Evolutionary conservation across 352 stramenopile species (phyloP).

Genomic region (Globisporangium cederbergense): DNA sequence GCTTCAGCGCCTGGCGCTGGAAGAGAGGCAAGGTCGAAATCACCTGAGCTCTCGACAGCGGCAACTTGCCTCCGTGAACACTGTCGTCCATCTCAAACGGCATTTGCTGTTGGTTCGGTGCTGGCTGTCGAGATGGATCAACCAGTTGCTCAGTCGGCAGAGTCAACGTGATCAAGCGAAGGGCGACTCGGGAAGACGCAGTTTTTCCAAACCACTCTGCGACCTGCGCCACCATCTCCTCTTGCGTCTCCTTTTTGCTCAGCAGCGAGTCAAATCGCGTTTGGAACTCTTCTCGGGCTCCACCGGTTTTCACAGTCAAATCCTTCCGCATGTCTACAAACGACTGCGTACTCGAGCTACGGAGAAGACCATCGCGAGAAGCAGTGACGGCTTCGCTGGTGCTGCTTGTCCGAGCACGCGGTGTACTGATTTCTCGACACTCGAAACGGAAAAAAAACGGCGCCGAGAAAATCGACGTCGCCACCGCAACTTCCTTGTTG

Average conservation of each 20-base stretch:
- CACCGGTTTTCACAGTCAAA: constrained; percentile 11
- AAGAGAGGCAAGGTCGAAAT: constrained; percentile 69
- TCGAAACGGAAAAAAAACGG: constrained; percentile 88
- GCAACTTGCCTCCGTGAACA: constrained; percentile 18
- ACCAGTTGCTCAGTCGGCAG: constrained; percentile 71
- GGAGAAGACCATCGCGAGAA: constrained; percentile 18
- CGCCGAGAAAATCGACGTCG: constrained; percentile 77
- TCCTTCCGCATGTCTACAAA: constrained; percentile 37
- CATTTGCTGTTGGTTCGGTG: constrained; percentile 30
- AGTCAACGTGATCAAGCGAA: constrained; percentile 76
- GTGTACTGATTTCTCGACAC: constrained; percentile 50
- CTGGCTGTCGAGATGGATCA: constrained; percentile 26
- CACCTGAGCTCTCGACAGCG: constrained; percentile 34
- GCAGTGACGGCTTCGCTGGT: neutral
- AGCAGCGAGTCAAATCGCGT: constrained; percentile 40
- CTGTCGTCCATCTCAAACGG: constrained; percentile 59
- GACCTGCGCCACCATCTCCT: constrained; percentile 37
- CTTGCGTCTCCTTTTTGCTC: constrained; percentile 12
- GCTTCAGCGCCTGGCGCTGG: constrained; percentile 68
- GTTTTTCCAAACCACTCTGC: constrained; percentile 51
- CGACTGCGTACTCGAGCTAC: constrained; percentile 51
- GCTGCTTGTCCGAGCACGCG: constrained; percentile 15
- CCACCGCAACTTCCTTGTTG: constrained; percentile 81
- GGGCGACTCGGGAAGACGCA: constrained; percentile 41
- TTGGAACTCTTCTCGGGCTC: constrained; percentile 31